Evolutionary conservation across 164 flowering plant genomes (phyloP), one percentile per base, ranked within the genome.

Genomic region (Sedum album): DNA sequence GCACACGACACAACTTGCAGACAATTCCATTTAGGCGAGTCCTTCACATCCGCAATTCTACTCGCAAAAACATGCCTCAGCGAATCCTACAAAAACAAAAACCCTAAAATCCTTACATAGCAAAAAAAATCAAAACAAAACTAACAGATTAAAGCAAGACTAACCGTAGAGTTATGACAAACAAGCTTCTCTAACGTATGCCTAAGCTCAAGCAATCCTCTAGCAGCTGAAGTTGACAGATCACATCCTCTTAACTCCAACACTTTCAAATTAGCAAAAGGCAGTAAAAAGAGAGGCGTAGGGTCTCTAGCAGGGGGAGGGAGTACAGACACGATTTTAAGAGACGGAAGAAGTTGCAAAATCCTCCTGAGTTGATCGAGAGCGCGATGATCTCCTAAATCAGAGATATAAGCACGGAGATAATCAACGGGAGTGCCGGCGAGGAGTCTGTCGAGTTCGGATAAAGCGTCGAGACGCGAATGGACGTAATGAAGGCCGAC

Each of bases 381-480:
- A 28, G 98, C 98, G 6, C 97, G 84, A 78, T 91, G 93, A 73
- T 94, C 98, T 3, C 98, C 98, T 38, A 94, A 86, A 78, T 94
- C 96, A 13, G 97, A 91, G n/a, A 94, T 77, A 66, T 94, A 94
- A 21, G 98, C 97, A 0, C 98, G 89, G 26, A 94, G 88, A 68
- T 94, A 94, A 74, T 94, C 98, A 25, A 94, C 88, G 15, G 98
- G 98, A 20, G 98, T 96, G 2, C 93, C 95, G 18, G 91, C 72
- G 6, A 87, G 80, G 17, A 94, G 81, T 6, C 81, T 70, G 73
- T 94, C 98, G 21, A 94, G 86, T 77, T 94, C 98, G 57, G 71
- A 77, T 4, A 94, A 73, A 1, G 97, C 84, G 74, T 91, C 97
- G 39, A 94, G 84, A 42, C 98, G 76, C 28, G 95, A 88, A 30